Evolutionary conservation across 495 filamentous ascomycete species (phyloP).

Genomic region (Wilcoxina mikolae): DNA sequence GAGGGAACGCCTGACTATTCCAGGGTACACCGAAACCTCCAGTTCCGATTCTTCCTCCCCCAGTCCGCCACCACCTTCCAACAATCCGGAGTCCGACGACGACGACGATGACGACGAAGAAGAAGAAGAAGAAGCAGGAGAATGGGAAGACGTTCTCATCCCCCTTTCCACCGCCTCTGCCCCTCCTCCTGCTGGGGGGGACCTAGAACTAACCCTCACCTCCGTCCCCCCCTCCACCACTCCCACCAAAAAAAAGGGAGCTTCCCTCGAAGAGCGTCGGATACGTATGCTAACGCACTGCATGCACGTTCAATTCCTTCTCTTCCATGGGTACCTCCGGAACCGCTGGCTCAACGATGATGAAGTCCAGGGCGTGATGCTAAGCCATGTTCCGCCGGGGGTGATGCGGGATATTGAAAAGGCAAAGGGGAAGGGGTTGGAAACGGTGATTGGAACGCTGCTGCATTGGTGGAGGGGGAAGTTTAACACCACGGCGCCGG

Average conservation of each 20-base stretch:
- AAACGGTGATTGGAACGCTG: slow-evolving; percentile 66
- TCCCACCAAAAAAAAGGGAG: slow-evolving; percentile 55
- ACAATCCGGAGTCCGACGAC: slow-evolving; percentile 11
- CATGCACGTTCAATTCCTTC: slow-evolving; percentile 73
- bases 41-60: not conserved
- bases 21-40: not conserved
- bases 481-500: slow-evolving; percentile 63
- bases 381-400: slow-evolving; percentile 50
- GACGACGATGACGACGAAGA: slow-evolving; percentile 37
- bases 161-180: slow-evolving; percentile 20
- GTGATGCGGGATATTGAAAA: slow-evolving; percentile 46
- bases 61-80: not conserved
- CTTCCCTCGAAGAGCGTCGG: slow-evolving; percentile 64
- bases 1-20: not conserved
- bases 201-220: slow-evolving; percentile 61
- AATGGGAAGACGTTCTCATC: slow-evolving; percentile 70
- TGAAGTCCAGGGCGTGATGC: slow-evolving; percentile 60
- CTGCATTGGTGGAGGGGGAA: slow-evolving; percentile 75
- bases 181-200: slow-evolving; percentile 33
- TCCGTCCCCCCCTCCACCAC: slow-evolving; percentile 33
- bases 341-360: slow-evolving; percentile 76
- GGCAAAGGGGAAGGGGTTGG: slow-evolving; percentile 33
- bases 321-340: slow-evolving; percentile 76
- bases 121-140: slow-evolving; percentile 54
- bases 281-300: slow-evolving; percentile 67